Percentiles rank a stretch among this genome's conserved stretches.
These are phyloP conservation scores for Stachybotrys chartarum DNA, from an alignment of 2,329 filamentous ascomycete genomes.

Conservation along the genomic window DNA sequence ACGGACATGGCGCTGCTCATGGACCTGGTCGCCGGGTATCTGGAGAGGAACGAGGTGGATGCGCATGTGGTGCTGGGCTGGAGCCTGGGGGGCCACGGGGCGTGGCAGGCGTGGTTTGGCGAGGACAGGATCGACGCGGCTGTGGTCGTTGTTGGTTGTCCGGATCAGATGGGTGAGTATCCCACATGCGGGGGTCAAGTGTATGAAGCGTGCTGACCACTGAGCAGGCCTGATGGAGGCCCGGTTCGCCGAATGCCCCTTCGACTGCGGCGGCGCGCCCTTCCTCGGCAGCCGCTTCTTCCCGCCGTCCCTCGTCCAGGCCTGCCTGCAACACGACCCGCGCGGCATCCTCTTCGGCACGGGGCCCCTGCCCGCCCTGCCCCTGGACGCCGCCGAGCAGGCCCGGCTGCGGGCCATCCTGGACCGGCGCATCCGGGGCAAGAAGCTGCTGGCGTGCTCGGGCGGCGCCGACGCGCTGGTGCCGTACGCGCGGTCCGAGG, in stretches of 20 bases:
- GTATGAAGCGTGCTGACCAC: not conserved
- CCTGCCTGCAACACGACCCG: slow-evolving; percentile 64
- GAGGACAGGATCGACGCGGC: slow-evolving; percentile 74
- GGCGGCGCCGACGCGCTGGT: slow-evolving; percentile 66
- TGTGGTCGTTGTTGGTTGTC: slow-evolving; percentile 79
- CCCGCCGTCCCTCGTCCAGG: slow-evolving; percentile 57
- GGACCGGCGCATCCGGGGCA: slow-evolving; percentile 45
- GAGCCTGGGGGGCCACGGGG: slow-evolving; percentile 79
- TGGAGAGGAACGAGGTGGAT: slow-evolving; percentile 39
- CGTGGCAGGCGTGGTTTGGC: slow-evolving; percentile 75
- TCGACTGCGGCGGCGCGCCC: slow-evolving; percentile 44
- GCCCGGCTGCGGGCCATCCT: slow-evolving; percentile 37
- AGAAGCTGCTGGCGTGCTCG: slow-evolving; percentile 57
- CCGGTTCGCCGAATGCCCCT: slow-evolving; percentile 62
- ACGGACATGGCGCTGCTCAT: slow-evolving; percentile 70
- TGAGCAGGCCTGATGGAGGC: slow-evolving; percentile 59
- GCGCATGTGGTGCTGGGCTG: slow-evolving; percentile 74
- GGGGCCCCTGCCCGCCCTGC: slow-evolving; percentile 21
- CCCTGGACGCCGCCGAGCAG: slow-evolving; percentile 28
- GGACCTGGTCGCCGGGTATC: slow-evolving; percentile 68
- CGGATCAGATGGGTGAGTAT: slow-evolving; percentile 66
- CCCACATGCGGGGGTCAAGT: no score
- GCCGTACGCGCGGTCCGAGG: slow-evolving; percentile 53
- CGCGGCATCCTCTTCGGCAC: slow-evolving; percentile 63
- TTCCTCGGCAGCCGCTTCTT: slow-evolving; percentile 79